Conservation (phyloP, 805 yeast genomes). For the Saturnispora halmiae region DNA sequence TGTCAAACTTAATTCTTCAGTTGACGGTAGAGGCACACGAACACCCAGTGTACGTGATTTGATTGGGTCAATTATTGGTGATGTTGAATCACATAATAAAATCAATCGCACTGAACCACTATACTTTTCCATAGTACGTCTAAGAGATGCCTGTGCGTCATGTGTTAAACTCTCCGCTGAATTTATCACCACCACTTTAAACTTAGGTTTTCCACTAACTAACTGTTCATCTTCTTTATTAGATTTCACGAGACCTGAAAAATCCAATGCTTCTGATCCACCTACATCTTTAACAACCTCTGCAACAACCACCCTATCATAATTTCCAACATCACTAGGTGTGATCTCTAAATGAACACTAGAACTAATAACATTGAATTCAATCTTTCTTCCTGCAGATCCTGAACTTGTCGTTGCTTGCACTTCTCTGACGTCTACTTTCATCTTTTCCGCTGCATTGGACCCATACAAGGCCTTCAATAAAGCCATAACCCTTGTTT, state of each 20-base stretch:
- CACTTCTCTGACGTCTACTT: slow-evolving; percentile 67
- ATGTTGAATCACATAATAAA: slow-evolving; percentile 79
- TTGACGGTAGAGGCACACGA: slow-evolving; percentile 77
- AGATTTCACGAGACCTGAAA: slow-evolving; percentile 34
- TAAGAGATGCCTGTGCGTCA: slow-evolving; percentile 92
- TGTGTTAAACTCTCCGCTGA: slow-evolving; percentile 85
- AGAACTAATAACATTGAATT: slow-evolving; percentile 87
- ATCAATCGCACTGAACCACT: slow-evolving; percentile 79
- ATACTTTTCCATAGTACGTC: slow-evolving; percentile 95
- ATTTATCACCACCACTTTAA: slow-evolving; percentile 76
- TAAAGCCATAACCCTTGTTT: slow-evolving; percentile 80
- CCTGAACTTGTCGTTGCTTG: slow-evolving; percentile 49
- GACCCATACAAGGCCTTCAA: slow-evolving; percentile 74
- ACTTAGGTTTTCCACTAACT: slow-evolving; percentile 35
- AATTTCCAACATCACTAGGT: slow-evolving; percentile 93
- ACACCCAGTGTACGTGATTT: slow-evolving; percentile 84
- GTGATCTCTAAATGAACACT: slow-evolving; percentile 90
- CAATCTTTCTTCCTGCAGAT: slow-evolving; percentile 64
- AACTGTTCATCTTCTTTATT: slow-evolving; percentile 4
- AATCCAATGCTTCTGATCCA: slow-evolving; percentile 91
- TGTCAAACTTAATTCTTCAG: slow-evolving; percentile 47
- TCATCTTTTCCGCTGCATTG: slow-evolving; percentile 63
- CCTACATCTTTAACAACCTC: slow-evolving; percentile 91
- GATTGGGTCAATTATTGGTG: slow-evolving; percentile 88
- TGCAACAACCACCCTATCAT: slow-evolving; percentile 91